Conservation (phyloP, 345 rosid species). For the Mangifera indica region DNA sequence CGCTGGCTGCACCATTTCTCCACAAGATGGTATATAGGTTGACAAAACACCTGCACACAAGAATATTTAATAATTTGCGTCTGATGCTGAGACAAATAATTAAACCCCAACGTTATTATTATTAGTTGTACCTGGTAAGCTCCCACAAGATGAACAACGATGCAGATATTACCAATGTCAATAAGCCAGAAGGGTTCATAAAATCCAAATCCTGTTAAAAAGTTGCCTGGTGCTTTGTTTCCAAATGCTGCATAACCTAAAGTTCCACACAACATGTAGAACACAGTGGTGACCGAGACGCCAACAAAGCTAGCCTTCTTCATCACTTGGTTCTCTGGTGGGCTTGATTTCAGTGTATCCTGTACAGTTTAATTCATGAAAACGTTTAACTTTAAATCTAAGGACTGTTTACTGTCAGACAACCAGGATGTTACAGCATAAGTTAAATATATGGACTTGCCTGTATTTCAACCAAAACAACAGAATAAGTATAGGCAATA, state of each 20-base stretch:
- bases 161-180: conserved; percentile 77
- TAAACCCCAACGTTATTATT: too few species aligned
- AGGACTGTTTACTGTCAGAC: too few species aligned
- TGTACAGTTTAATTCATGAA: conserved; percentile 17
- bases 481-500: conserved; percentile 74
- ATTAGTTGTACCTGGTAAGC: conserved; percentile 68
- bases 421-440: too few species aligned
- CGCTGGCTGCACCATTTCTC: conserved; percentile 42
- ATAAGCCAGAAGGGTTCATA: conserved; percentile 82
- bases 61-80: too few species aligned
- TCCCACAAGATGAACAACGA: conserved; percentile 72
- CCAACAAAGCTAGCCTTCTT: conserved; percentile 59
- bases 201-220: conserved; percentile 86
- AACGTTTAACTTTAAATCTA: neutral
- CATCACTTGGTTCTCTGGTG: conserved; percentile 64
- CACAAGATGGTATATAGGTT: conserved; percentile 57
- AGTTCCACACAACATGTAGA: conserved; percentile 73
- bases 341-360: conserved; percentile 57
- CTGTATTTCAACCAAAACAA: conserved; percentile 81
- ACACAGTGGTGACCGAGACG: conserved; percentile 55
- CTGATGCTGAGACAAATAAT: too few species aligned
- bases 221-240: conserved; percentile 74
- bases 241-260: conserved; percentile 92
- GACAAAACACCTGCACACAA: conserved; percentile 59
- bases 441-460: conserved; percentile 26